phyloP scores from a whole-genome alignment of 2,329 filamentous ascomycete genomes.

The Calonectria multiphialidica region DNA sequence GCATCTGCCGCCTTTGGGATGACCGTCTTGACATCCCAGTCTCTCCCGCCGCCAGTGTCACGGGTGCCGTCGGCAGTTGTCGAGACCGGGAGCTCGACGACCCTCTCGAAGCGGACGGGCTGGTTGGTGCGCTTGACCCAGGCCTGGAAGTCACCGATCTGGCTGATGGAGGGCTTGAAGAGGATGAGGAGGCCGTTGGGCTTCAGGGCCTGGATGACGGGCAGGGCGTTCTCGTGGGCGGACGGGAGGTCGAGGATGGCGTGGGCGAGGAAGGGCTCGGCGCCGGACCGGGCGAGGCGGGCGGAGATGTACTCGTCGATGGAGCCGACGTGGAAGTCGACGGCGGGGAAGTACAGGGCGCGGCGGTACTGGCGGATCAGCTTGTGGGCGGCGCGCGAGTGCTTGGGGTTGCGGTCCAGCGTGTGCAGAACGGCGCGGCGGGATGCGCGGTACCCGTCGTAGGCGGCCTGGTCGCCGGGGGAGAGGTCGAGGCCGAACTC shows the following conservation, averaged over 20 bases:
- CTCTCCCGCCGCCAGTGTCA: conserved; percentile 64
- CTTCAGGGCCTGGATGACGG: conserved; percentile 69
- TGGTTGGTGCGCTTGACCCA: conserved; percentile 64
- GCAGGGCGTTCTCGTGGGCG: conserved; percentile 61
- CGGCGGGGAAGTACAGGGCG: conserved; percentile 76
- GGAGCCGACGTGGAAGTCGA: conserved; percentile 80
- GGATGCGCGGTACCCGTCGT: conserved; percentile 58
- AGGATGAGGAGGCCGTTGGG: conserved; percentile 75
- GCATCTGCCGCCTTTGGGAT: conserved; percentile 42
- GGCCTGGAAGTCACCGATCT: conserved; percentile 72
- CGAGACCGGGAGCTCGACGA: conserved; percentile 67
- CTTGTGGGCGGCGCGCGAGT: conserved; percentile 73
- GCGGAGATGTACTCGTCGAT: conserved; percentile 72
- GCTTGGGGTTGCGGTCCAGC: conserved; percentile 73
- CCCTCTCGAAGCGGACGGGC: conserved; percentile 67
- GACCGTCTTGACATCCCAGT: conserved; percentile 73
- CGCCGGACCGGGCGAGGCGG: conserved; percentile 57
- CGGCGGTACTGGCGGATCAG: conserved; percentile 76
- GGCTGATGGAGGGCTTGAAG: conserved; percentile 84
- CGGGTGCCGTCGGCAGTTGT: conserved; percentile 56
- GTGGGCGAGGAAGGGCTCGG: conserved; percentile 75
- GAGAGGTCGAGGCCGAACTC: conserved; percentile 42
- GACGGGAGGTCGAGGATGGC: conserved; percentile 81
- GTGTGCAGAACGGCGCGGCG: conserved; percentile 81
- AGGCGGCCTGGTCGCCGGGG: conserved; percentile 47